Evolutionary conservation across 208 protist genomes (phyloP).

Genomic region (Trypanosoma avium): DNA sequence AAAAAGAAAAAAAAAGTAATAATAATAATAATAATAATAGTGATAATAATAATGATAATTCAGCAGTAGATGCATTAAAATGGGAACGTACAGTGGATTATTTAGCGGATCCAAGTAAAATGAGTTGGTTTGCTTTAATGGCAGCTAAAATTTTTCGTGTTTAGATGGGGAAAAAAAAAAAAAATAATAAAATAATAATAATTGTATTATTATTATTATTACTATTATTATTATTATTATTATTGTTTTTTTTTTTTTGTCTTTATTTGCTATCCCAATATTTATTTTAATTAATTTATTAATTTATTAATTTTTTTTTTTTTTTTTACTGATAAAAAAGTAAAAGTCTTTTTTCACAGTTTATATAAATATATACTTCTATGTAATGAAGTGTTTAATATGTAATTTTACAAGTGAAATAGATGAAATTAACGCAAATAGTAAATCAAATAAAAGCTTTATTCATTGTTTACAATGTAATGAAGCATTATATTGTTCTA

Average conservation of each 20-base stretch:
- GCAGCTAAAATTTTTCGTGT: conserved; percentile 48
- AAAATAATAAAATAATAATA: too few relatives aligned
- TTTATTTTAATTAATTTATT: too few relatives aligned
- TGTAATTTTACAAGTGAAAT: background rate
- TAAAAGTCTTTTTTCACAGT: too few relatives aligned
- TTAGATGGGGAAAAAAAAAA: conserved; percentile 17
- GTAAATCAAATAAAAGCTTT: background rate
- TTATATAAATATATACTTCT: too few relatives aligned
- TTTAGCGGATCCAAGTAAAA: conserved; percentile 55
- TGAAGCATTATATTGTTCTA: conserved; percentile 6
- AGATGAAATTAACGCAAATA: background rate
- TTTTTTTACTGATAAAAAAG: too few relatives aligned
- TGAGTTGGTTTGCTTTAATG: conserved; percentile 38
- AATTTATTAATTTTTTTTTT: too few relatives aligned
- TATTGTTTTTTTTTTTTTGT: too few relatives aligned
- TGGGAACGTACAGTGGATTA: conserved; percentile 70
- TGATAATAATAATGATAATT: conserved; percentile 21
- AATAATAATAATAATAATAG: background rate
- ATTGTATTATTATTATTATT: too few relatives aligned
- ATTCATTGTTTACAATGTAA: conserved; percentile 4
- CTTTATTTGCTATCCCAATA: too few relatives aligned
- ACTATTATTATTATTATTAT: too few relatives aligned
- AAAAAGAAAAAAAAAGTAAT: too few relatives aligned
- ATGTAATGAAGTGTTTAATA: background rate
- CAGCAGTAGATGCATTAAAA: conserved; percentile 40